phyloP scores from a whole-genome alignment of 2,329 filamentous ascomycete genomes.

The Dothistroma septosporum region DNA sequence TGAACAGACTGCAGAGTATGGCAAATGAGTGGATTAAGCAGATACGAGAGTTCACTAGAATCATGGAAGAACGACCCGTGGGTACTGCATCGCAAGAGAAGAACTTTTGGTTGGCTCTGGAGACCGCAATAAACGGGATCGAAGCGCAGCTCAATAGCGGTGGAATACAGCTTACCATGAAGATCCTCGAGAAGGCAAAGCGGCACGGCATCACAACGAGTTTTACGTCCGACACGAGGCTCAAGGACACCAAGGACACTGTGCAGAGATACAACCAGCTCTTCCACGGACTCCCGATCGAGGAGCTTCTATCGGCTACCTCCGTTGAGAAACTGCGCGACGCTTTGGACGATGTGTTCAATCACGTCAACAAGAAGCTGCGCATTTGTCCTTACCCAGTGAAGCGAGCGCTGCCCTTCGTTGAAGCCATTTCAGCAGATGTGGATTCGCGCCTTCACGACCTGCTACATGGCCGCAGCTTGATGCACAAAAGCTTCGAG shows the following conservation, averaged over 20 bases:
- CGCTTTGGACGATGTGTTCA: slow-evolving; percentile 83
- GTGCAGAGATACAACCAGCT: slow-evolving; percentile 99
- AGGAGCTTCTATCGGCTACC: slow-evolving; percentile 89
- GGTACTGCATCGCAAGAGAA: slow-evolving; percentile 93
- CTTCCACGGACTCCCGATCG: slow-evolving; percentile 95
- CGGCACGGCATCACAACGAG: slow-evolving; percentile 96
- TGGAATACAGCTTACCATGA: slow-evolving; percentile 84
- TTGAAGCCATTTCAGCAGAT: slow-evolving; percentile 93
- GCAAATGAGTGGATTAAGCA: slow-evolving; percentile 99
- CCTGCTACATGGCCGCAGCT: slow-evolving; percentile 75
- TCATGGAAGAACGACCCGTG: slow-evolving; percentile 75
- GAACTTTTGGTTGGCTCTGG: slow-evolving; percentile 98
- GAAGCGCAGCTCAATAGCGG: slow-evolving; percentile 83
- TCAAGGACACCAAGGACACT: slow-evolving; percentile 92
- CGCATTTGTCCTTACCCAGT: slow-evolving; percentile 95
- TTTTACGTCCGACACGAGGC: slow-evolving; percentile 89
- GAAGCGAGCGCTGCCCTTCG: slow-evolving; percentile 82
- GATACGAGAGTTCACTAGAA: slow-evolving; percentile 92
- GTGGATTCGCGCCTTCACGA: slow-evolving; percentile 81
- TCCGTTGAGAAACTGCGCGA: slow-evolving; percentile 85
- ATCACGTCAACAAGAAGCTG: slow-evolving; percentile 95
- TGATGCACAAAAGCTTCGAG: slow-evolving; percentile 87
- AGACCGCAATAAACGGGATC: slow-evolving; percentile 85
- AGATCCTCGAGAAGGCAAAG: slow-evolving; percentile 94
- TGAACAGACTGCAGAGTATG: slow-evolving; percentile 87